phyloP scores from a whole-genome alignment of 2,329 filamentous ascomycete genomes.

The Phaeosphaeria sp. region DNA sequence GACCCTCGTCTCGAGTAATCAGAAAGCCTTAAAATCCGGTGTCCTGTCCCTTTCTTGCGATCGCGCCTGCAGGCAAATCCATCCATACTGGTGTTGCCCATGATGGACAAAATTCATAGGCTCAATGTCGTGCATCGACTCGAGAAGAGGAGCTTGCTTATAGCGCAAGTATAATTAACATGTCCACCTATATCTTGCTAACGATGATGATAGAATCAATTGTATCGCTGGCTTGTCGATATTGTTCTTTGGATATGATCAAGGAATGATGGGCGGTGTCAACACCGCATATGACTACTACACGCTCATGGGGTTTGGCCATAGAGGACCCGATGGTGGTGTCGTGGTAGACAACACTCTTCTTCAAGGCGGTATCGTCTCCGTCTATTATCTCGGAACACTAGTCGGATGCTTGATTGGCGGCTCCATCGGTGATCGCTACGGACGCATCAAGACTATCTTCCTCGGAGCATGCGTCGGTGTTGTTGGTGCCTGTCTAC shows the following conservation, averaged over 20 bases:
- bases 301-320: constrained; percentile 38
- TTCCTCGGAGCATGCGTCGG: constrained; percentile 33
- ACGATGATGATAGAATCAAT: constrained; percentile 24
- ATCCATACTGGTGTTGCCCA: constrained; percentile 1
- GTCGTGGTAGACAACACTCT: constrained; percentile 32
- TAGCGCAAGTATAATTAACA: constrained; percentile 14
- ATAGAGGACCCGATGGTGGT: constrained; percentile 31
- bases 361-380: constrained; percentile 43
- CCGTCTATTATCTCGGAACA: constrained; percentile 41
- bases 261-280: constrained; percentile 44
- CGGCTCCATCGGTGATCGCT: constrained; percentile 32
- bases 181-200: too few relatives aligned
- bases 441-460: constrained; percentile 38
- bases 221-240: constrained; percentile 41
- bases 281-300: constrained; percentile 43
- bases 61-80: background rate
- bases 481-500: constrained; percentile 64
- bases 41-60: background rate
- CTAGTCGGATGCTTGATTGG: constrained; percentile 34
- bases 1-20: background rate
- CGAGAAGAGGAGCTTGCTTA: constrained; percentile 37
- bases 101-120: constrained; percentile 35
- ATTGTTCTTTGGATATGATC: constrained; percentile 44
- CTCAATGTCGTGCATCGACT: constrained; percentile 31
- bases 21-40: background rate